Evolutionary conservation across 371 early-diverging fungal genomes (phyloP).

Genomic region (Mucor plumbeus): DNA sequence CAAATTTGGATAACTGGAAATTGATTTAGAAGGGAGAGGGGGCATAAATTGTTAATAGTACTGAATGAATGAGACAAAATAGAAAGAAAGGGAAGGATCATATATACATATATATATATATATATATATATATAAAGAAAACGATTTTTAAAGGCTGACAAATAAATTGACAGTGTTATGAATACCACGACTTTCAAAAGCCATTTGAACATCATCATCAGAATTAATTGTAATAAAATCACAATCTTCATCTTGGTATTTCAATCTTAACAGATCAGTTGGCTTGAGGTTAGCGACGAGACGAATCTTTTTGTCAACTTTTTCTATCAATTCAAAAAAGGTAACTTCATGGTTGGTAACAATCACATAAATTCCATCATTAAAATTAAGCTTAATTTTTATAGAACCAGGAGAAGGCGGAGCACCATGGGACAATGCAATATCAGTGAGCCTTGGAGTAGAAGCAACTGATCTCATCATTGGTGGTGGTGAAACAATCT

Average conservation of each 20-base stretch:
- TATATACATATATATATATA: no score
- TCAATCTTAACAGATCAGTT: constrained; percentile 64
- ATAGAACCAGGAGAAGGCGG: constrained; percentile 39
- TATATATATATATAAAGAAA: neutral
- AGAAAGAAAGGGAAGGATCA: constrained; percentile 13
- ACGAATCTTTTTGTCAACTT: constrained; percentile 87
- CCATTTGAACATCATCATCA: constrained; percentile 90
- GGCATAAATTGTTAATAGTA: neutral
- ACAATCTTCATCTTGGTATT: constrained; percentile 92
- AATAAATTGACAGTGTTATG: constrained; percentile 38
- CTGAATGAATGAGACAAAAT: neutral
- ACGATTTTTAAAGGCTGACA: constrained; percentile 31
- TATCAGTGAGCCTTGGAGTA: constrained; percentile 28
- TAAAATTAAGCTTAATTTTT: constrained; percentile 86
- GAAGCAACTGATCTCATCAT: constrained; percentile 41
- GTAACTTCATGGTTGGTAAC: constrained; percentile 74
- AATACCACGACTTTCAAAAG: constrained; percentile 75
- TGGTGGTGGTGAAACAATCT: constrained; percentile 8
- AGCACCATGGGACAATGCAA: constrained; percentile 15
- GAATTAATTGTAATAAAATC: constrained; percentile 84
- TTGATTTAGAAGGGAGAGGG: neutral
- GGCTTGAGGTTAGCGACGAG: constrained; percentile 65
- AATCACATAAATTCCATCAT: constrained; percentile 84
- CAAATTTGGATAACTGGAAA: constrained; percentile 12
- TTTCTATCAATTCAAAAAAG: constrained; percentile 74